phyloP scores from a whole-genome alignment of 1,284 basidiomycete genomes.

The Irpex lacteus region DNA sequence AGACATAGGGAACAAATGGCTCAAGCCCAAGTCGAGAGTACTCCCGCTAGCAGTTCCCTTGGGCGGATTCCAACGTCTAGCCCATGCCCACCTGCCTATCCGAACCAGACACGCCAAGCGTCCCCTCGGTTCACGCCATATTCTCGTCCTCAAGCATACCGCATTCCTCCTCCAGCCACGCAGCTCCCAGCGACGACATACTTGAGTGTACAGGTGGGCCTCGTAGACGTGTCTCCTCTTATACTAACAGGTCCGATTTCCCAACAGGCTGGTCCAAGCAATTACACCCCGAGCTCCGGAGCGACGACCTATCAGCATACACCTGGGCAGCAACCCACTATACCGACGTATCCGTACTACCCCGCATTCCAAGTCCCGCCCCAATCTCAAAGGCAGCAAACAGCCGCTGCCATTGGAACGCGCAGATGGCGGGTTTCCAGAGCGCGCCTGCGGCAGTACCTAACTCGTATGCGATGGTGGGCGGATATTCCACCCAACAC shows the following conservation, averaged over 20 bases:
- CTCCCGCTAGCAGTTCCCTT: background rate
- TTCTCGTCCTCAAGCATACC: background rate
- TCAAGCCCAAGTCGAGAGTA: background rate
- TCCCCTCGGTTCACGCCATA: background rate
- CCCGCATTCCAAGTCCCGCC: background rate
- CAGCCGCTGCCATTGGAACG: background rate
- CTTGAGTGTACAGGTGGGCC: background rate
- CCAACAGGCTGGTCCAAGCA: background rate
- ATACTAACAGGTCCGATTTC: background rate
- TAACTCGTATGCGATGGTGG: background rate
- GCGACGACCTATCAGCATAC: background rate
- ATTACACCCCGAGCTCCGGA: background rate
- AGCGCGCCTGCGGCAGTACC: background rate
- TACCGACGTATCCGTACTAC: background rate
- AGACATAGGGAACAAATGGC: background rate
- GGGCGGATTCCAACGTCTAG: background rate
- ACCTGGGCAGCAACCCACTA: background rate
- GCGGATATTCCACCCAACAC: too few species aligned
- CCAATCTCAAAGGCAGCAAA: background rate
- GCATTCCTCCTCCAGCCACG: background rate
- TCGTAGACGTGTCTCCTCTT: background rate
- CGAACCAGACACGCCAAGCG: background rate
- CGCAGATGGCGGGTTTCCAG: background rate
- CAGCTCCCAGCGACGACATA: background rate
- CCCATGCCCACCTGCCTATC: background rate